A percentile compares a stretch with the other conserved stretches of the same genome.
Evolutionary conservation across 331 rosid species (phyloP).

Genomic region (Prunus yedoensis): DNA sequence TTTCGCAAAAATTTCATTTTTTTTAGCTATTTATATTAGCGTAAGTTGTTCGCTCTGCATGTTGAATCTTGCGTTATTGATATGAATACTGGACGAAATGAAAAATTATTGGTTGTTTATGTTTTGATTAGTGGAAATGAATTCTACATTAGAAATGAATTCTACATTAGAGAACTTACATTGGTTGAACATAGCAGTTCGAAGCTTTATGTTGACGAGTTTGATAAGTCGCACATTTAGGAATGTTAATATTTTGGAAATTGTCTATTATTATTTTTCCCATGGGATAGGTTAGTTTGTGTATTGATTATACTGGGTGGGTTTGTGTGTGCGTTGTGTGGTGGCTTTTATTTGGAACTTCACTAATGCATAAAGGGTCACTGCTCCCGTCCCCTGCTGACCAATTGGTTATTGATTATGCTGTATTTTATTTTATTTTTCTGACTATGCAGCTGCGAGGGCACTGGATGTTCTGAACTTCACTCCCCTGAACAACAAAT

Average conservation of each 20-base stretch:
- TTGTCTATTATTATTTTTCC: not conserved
- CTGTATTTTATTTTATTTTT: not conserved
- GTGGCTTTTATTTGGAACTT: not conserved
- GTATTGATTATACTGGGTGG: not conserved
- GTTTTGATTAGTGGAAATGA: not conserved
- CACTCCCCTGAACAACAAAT: constrained; percentile 62
- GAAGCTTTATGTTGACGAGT: not conserved
- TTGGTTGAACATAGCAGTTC: not conserved
- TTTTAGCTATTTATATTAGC: too few relatives aligned
- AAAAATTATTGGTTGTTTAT: not conserved
- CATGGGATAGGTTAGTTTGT: not conserved
- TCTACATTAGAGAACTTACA: not conserved
- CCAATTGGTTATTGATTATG: too few relatives aligned
- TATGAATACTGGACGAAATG: not conserved
- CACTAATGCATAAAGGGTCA: too few relatives aligned
- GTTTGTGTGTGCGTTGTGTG: not conserved
- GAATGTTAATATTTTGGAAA: not conserved
- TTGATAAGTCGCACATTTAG: not conserved
- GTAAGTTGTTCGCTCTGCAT: not conserved
- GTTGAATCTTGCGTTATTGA: not conserved
- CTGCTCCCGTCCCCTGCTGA: too few relatives aligned
- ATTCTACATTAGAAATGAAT: not conserved
- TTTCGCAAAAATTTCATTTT: too few relatives aligned
- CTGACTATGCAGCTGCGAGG: constrained; percentile 55
- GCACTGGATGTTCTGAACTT: constrained; percentile 78